Evolutionary conservation across 2,329 filamentous ascomycete species (phyloP), one percentile per base, ranked within the genome.

Genomic region (Botrytis aclada): DNA sequence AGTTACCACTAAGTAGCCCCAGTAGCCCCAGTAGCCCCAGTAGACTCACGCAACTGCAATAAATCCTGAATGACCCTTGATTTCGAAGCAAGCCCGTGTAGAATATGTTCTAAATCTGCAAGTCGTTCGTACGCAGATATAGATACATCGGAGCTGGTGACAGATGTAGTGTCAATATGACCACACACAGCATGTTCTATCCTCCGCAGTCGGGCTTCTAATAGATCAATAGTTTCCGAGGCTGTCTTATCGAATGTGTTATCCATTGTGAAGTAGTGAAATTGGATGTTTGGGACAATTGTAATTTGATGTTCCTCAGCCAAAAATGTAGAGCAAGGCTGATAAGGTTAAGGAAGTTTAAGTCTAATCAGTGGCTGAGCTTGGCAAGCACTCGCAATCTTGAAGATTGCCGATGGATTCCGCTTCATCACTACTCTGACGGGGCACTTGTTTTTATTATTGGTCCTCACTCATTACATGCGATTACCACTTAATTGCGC

Each of bases 31-130:
- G 37, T 41, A 45, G 25, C 7, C 12, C 25, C 25, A 9, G 43
- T 25, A 37, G 25, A 76, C 79, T 69, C 66, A 81, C 80, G 77
- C 60, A 81, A 74, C 47, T 74, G 75, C n/a, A 81, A 69, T 9
- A 81, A 74, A 69, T 81, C 80, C 63, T 81, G 79, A 39, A 80
- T 73, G 20, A 79, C 77, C 72, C 75, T 77, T 37, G 79, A 80
- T 54, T 77, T 80, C 4, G 79, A 76, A 41, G 77, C 76, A 64
- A 80, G 76, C 63, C 78, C 77, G 60, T 79, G 76, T 16, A 78
- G 74, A 39, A 74, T 63, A 70, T 77, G 76, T 71, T 78, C 77
- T 54, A 79, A 54, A 47, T 76, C 65, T 66, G 71, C 62, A 41
- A 78, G 67, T 20, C 77, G 75, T 67, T 74, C 63, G 32, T 72